Evolutionary conservation across 768 basidiomycete species (phyloP).

Genomic region (Trametes meyenii): DNA sequence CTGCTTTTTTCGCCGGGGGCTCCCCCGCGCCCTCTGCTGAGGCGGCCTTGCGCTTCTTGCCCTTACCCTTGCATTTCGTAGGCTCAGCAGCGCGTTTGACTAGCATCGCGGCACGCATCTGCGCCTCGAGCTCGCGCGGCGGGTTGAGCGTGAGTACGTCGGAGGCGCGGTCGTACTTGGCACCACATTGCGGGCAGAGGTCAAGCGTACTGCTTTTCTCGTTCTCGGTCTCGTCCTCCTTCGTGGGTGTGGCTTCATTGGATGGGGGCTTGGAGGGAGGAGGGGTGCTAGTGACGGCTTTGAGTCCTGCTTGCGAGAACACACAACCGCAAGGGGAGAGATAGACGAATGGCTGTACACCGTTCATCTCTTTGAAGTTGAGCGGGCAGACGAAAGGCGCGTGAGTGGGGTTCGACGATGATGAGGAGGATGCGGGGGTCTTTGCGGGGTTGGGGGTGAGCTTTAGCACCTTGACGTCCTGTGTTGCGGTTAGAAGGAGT

Average conservation of each 20-base stretch:
- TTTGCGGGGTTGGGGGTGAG: conserved; percentile 71
- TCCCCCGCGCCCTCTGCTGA: conserved; percentile 38
- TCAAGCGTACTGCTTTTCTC: conserved; percentile 44
- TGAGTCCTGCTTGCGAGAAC: conserved; percentile 83
- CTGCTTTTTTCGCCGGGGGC: conserved; percentile 44
- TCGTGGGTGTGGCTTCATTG: conserved; percentile 27
- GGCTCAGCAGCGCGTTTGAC: conserved; percentile 57
- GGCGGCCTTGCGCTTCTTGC: conserved; percentile 53
- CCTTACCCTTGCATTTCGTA: conserved; percentile 59
- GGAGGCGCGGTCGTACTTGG: conserved; percentile 59
- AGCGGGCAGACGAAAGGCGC: conserved; percentile 89
- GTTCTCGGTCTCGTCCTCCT: conserved; percentile 30
- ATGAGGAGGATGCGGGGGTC: conserved; percentile 37
- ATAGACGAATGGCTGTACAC: conserved; percentile 85
- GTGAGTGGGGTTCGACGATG: conserved; percentile 46
- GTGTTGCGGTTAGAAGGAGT: neutral
- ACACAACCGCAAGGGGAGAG: conserved; percentile 87
- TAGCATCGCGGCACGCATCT: conserved; percentile 59
- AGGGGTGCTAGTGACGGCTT: conserved; percentile 56
- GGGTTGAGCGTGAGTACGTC: conserved; percentile 76
- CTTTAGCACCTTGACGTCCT: conserved; percentile 87
- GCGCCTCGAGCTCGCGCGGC: conserved; percentile 60
- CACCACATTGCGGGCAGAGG: conserved; percentile 78
- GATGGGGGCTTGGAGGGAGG: conserved; percentile 31
- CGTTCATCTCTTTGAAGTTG: conserved; percentile 94